phyloP scores from a whole-genome alignment of 139 green algal species.

The Auxenochlorella protothecoides region DNA sequence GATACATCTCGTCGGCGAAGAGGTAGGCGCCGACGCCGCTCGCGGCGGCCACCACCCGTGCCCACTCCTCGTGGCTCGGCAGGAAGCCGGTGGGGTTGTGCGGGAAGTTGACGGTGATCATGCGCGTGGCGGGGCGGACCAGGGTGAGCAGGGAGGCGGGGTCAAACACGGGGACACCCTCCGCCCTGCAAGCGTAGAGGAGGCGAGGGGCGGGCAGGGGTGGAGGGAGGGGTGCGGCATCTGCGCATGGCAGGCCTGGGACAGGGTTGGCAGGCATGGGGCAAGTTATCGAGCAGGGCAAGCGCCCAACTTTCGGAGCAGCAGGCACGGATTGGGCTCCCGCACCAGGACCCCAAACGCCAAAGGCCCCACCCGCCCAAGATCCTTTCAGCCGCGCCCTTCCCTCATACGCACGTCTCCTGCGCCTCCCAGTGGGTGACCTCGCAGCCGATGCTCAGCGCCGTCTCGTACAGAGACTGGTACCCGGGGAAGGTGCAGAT shows the following conservation, averaged over 20 bases:
- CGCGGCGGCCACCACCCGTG: constrained; percentile 18
- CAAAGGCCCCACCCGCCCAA: too few relatives aligned
- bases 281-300: too few relatives aligned
- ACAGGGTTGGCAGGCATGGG: background rate
- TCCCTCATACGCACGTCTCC: too few relatives aligned
- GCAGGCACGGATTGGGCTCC: too few relatives aligned
- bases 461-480: constrained; percentile 61
- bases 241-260: background rate
- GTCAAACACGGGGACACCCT: background rate
- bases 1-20: constrained; percentile 77
- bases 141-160: background rate
- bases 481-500: constrained; percentile 54
- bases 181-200: too few relatives aligned
- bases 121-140: constrained; percentile 3
- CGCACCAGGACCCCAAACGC: too few relatives aligned
- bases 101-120: constrained; percentile 71
- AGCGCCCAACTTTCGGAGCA: too few relatives aligned
- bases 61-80: constrained; percentile 22
- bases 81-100: constrained; percentile 69
- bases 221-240: background rate
- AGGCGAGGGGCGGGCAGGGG: background rate
- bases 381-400: background rate
- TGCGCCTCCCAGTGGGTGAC: constrained; percentile 40
- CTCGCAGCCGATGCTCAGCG: constrained; percentile 32
- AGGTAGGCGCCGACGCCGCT: constrained; percentile 26